phyloP scores from a whole-genome alignment of 192 early-diverging fungal species.

The Chytriomyces sp. region DNA sequence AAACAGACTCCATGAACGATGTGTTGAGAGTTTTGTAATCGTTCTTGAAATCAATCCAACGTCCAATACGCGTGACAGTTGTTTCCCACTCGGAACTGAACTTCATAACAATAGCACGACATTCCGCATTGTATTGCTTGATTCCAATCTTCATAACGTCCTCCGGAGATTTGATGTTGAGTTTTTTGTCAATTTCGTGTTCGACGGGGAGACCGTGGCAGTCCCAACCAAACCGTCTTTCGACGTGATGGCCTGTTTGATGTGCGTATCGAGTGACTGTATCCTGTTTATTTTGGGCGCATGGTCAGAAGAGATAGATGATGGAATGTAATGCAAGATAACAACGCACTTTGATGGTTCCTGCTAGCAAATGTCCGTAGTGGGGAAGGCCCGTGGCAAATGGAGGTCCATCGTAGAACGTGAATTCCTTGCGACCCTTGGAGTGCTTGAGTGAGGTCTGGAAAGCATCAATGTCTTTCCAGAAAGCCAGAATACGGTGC shows the following conservation, averaged over 20 bases:
- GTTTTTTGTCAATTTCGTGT: slow-evolving; percentile 94
- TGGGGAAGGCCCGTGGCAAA: slow-evolving; percentile 98
- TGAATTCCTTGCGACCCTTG: slow-evolving; percentile 82
- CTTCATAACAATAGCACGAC: slow-evolving; percentile 95
- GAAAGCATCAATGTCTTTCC: slow-evolving; percentile 98
- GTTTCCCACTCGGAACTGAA: slow-evolving; percentile 90
- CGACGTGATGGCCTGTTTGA: slow-evolving; percentile 94
- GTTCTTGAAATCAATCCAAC: slow-evolving; percentile 99
- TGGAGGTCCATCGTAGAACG: slow-evolving; percentile 98
- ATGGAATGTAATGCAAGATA: neutral
- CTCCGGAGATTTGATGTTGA: slow-evolving; percentile 81
- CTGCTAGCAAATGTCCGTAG: slow-evolving; percentile 97
- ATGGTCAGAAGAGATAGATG: neutral
- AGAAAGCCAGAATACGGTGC: slow-evolving; percentile 89
- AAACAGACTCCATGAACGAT: slow-evolving; percentile 97
- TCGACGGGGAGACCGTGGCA: slow-evolving; percentile 93
- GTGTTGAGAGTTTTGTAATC: slow-evolving; percentile 98
- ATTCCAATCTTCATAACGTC: slow-evolving; percentile 95
- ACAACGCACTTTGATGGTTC: slow-evolving; percentile 89
- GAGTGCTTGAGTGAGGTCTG: slow-evolving; percentile 87
- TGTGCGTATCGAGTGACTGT: slow-evolving; percentile 96
- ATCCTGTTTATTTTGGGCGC: slow-evolving; percentile 61
- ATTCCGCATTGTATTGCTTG: slow-evolving; percentile 96
- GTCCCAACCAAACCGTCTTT: slow-evolving; percentile 98
- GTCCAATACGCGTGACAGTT: slow-evolving; percentile 94